phyloP scores from a whole-genome alignment of 2,329 filamentous ascomycete species.

The Zopfia rhizophila region DNA sequence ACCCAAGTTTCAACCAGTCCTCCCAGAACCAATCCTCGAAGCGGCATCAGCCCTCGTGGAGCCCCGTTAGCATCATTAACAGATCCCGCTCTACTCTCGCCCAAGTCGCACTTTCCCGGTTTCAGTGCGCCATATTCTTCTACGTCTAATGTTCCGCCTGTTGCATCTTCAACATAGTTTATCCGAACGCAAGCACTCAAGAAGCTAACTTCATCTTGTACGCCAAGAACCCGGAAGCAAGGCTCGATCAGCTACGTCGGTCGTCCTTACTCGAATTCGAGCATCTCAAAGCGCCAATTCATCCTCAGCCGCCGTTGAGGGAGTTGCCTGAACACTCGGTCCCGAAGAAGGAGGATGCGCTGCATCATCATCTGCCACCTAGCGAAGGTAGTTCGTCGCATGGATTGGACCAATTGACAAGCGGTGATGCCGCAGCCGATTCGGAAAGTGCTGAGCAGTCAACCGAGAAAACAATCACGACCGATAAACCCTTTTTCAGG shows the following conservation, averaged over 20 bases:
- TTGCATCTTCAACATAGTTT: slow-evolving; percentile 23
- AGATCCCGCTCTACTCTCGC: slow-evolving; percentile 29
- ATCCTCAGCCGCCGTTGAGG: slow-evolving; percentile 43
- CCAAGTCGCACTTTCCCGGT: slow-evolving; percentile 8
- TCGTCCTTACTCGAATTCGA: slow-evolving; percentile 57
- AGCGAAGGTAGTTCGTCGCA: slow-evolving; percentile 6
- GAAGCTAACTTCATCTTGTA: slow-evolving; percentile 41
- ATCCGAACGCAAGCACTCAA: slow-evolving; percentile 17
- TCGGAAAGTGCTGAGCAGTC: not conserved
- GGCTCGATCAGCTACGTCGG: slow-evolving; percentile 59
- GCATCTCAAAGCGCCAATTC: slow-evolving; percentile 47
- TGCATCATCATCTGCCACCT: slow-evolving; percentile 15
- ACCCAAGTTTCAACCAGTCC: slow-evolving; percentile 5
- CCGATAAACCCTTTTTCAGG: slow-evolving; percentile 31
- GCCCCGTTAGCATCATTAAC: slow-evolving; percentile 44
- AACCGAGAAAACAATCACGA: slow-evolving; percentile 1
- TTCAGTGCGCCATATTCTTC: slow-evolving; percentile 9
- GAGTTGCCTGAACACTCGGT: slow-evolving; percentile 51
- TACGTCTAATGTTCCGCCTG: slow-evolving; percentile 22
- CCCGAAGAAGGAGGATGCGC: slow-evolving; percentile 18
- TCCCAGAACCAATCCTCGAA: slow-evolving; percentile 18
- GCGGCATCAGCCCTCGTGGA: slow-evolving; percentile 35
- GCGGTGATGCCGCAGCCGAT: not conserved
- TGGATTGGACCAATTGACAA: slow-evolving; percentile 2
- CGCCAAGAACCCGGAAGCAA: slow-evolving; percentile 57